Base-by-base conservation (phyloP, 2,329 filamentous ascomycete genomes). In the Aspergillus transmontanensis region DNA sequence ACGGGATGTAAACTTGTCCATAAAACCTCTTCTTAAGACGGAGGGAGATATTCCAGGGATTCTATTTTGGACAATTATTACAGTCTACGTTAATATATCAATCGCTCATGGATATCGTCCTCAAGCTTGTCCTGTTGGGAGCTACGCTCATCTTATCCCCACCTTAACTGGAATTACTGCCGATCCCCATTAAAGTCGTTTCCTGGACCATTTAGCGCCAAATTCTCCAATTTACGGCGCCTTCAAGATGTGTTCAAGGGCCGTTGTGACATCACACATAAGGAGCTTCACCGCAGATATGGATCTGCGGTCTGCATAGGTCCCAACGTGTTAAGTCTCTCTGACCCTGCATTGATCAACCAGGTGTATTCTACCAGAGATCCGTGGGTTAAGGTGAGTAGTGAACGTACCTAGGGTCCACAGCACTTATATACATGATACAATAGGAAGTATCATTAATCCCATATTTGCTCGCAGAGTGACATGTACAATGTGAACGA, bases 341-440 rank as follows among this genome's bases (percentile, higher is more conserved):
- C 90, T 9, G 86, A 93, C 68, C 90, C 91, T 0, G 85, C 85
- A 60, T 88, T 90, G 0, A 82, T 94, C 68, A 91, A 91, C 77
- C 81, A 82, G 14, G 93, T 94, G 57, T 95, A 94, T 74, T 91
- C 90, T 0, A 79, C 93, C 32, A 93, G 93, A 73, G 93, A 92
- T 64, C 72, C 71, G 23, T 76, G 68, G 67, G 34, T 62, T 28
- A 73, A 75, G 67, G 71, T 73, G 61, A 63, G 58, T n/a, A 19
- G n/a, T 6, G 4, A n/a, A 5, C n/a, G 23, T 45, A n/a, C 9
- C 39, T 9, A 43, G 9, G 5, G 2, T 14, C 12, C 34, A 14
- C 12, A 43, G 3, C 39, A 43, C 10, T 0, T n/a, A 43, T n/a
- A 43, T 43, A n/a, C 39, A n/a, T 43, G 19, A 7, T 9, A n/a